These are phyloP conservation scores for Francoa sonchifolia DNA, from an alignment of 441 rosid genomes.

Conservation along the genomic window DNA sequence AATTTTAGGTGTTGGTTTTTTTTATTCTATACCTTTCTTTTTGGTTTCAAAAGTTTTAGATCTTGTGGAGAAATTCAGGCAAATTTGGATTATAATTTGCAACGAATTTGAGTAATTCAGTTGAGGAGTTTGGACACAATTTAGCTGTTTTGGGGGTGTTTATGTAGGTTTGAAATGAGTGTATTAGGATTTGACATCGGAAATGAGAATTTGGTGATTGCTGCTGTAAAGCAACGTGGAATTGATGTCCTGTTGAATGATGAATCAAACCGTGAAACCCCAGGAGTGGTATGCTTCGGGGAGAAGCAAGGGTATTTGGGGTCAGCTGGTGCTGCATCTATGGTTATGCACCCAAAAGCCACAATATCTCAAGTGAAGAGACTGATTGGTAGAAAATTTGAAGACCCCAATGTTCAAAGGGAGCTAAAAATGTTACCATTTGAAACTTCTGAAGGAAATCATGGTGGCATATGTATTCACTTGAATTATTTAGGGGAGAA, in stretches of 20 bases:
- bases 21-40: too few relatives aligned
- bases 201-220: constrained; percentile 76
- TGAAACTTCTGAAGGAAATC: constrained; percentile 44
- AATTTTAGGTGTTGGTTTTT: too few relatives aligned
- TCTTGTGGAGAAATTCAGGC: too few relatives aligned
- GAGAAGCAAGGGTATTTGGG: constrained; percentile 92
- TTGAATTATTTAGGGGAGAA: constrained; percentile 57
- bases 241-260: constrained; percentile 82
- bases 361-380: constrained; percentile 74
- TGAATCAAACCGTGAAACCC: constrained; percentile 86
- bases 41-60: too few relatives aligned
- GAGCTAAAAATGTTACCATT: constrained; percentile 64
- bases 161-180: constrained; percentile 50
- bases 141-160: too few relatives aligned
- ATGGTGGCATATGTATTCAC: constrained; percentile 56
- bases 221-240: constrained; percentile 67
- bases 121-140: too few relatives aligned
- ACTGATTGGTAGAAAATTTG: constrained; percentile 58
- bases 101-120: too few relatives aligned
- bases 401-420: constrained; percentile 52
- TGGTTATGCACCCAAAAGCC: constrained; percentile 69
- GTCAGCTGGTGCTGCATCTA: constrained; percentile 77
- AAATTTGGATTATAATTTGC: too few relatives aligned
- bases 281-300: constrained; percentile 66
- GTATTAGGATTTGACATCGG: constrained; percentile 91